A percentile compares a stretch with the other conserved stretches of the same genome.
These are phyloP conservation scores for Solanum corneliomulleri DNA, from an alignment of 257 asterid species.

Conservation along the genomic window DNA sequence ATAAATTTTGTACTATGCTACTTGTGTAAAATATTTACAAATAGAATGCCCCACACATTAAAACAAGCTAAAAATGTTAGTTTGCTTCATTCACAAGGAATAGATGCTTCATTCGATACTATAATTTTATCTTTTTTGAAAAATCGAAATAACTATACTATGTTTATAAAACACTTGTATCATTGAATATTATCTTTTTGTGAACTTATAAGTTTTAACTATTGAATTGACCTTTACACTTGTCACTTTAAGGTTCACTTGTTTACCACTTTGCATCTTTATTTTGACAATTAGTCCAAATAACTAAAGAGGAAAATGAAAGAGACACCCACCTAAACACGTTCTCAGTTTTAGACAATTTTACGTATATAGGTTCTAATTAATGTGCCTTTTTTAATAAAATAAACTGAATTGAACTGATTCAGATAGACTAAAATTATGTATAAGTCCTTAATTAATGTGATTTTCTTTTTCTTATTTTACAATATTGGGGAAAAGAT, in stretches of 20 bases:
- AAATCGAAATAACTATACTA: no score
- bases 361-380: not conserved
- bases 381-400: not conserved
- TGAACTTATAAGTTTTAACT: not conserved
- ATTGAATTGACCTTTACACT: not conserved
- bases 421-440: not conserved
- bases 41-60: not conserved
- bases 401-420: not conserved
- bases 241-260: not conserved
- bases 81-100: no score
- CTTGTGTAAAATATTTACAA: not conserved
- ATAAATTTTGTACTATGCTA: not conserved
- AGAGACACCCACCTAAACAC: not conserved
- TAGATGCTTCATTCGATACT: no score
- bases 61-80: no score
- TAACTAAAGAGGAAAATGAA: not conserved
- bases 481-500: not conserved
- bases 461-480: not conserved
- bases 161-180: not conserved
- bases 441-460: not conserved
- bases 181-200: not conserved
- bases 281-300: not conserved
- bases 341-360: not conserved
- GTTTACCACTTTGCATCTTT: not conserved
- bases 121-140: no score